Conservation (phyloP, 305 asterid species). For the Fraxinus sp. region DNA sequence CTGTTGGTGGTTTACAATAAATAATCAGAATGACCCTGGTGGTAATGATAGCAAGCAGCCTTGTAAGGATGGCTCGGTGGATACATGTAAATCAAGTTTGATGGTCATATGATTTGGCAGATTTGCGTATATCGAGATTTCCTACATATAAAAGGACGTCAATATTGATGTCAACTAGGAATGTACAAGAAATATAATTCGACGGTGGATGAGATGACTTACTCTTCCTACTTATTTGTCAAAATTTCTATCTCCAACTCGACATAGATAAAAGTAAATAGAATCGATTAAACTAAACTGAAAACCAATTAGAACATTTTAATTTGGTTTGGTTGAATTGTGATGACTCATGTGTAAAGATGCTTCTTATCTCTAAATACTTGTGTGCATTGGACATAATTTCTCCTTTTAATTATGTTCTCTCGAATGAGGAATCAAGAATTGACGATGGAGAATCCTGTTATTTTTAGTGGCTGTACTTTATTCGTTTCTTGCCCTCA, state of each 20-base stretch:
- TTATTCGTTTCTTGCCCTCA: constrained; percentile 28
- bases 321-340: background rate
- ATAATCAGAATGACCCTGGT: no score
- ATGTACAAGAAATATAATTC: no score
- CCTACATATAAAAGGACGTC: no score
- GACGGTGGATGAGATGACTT: background rate
- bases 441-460: constrained; percentile 25
- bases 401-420: constrained; percentile 15
- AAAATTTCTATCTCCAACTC: background rate
- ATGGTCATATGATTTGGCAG: no score
- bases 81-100: no score
- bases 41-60: background rate
- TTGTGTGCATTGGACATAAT: constrained; percentile 18
- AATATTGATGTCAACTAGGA: no score
- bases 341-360: constrained; percentile 11
- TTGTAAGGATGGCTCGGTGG: background rate
- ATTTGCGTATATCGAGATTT: no score
- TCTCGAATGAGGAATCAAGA: constrained; percentile 20
- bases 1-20: no score
- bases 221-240: background rate
- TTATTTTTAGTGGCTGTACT: constrained; percentile 13
- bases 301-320: no score
- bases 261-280: background rate
- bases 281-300: background rate
- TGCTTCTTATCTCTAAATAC: constrained; percentile 34